These are phyloP conservation scores for Blastobotrys petasosporus DNA, from an alignment of 1,139 yeast genomes.

Conservation along the genomic window DNA sequence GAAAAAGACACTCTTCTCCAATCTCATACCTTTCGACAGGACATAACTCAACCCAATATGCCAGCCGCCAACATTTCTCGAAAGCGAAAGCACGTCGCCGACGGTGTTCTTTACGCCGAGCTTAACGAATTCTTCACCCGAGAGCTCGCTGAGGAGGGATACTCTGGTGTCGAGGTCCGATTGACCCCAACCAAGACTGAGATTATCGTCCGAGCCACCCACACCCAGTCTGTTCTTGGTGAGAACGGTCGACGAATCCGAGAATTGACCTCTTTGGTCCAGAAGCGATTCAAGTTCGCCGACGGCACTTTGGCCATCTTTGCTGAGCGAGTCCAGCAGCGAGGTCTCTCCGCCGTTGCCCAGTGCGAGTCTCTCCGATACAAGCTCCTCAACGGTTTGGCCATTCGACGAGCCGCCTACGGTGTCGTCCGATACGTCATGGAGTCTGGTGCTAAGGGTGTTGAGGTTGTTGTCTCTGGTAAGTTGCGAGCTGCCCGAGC, in stretches of 20 bases:
- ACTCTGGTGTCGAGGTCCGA: conserved; percentile 99
- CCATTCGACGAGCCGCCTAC: conserved; percentile 99
- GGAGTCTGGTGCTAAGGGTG: conserved; percentile 99
- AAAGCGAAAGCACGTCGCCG: conserved; percentile 71
- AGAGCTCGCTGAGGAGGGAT: conserved; percentile 99
- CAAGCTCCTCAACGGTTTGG: conserved; percentile 97
- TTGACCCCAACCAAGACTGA: conserved; percentile 97
- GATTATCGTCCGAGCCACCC: conserved; percentile 97
- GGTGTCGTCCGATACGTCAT: conserved; percentile 99
- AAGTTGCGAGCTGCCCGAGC: conserved; percentile 99
- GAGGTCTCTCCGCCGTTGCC: conserved; percentile 99
- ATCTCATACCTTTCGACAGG: conserved; percentile 3
- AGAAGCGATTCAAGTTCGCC: conserved; percentile 97
- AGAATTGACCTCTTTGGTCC: conserved; percentile 95
- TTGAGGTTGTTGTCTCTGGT: conserved; percentile 98
- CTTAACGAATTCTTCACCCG: conserved; percentile 99
- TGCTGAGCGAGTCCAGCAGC: conserved; percentile 99
- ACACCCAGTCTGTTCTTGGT: conserved; percentile 98
- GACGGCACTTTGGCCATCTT: conserved; percentile 91
- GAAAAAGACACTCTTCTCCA: not conserved
- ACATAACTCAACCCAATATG: conserved; percentile 9
- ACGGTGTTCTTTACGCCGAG: conserved; percentile 99
- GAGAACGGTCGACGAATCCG: conserved; percentile 99
- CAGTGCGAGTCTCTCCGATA: conserved; percentile 99
- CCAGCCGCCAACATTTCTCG: conserved; percentile 31